These are phyloP conservation scores for Heliocybe sulcata DNA, from an alignment of 1,284 basidiomycete genomes.

Conservation along the genomic window DNA sequence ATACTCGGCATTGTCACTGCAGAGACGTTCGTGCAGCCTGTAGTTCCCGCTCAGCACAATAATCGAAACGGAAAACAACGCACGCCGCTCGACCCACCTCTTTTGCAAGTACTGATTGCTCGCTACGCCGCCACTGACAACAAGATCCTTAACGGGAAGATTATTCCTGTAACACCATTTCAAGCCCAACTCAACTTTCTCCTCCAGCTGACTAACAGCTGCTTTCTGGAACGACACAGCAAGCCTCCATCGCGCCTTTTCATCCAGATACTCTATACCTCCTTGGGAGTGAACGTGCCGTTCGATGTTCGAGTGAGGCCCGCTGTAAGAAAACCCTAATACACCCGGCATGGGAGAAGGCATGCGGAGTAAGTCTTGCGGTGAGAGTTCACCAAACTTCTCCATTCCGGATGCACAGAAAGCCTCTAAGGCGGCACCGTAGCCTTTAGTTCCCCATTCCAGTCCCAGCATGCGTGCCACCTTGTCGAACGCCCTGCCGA, in stretches of 20 bases:
- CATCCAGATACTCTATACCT: constrained; percentile 28
- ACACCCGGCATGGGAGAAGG: constrained; percentile 44
- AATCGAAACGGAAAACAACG: not conserved
- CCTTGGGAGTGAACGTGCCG: constrained; percentile 35
- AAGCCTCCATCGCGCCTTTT: constrained; percentile 34
- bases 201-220: constrained; percentile 66
- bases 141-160: constrained; percentile 46
- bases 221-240: constrained; percentile 70
- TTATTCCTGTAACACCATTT: constrained; percentile 33
- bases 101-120: constrained; percentile 69
- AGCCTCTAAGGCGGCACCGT: constrained; percentile 73
- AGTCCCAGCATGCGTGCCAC: constrained; percentile 64
- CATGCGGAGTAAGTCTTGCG: constrained; percentile 18
- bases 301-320: constrained; percentile 62
- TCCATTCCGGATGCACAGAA: constrained; percentile 25
- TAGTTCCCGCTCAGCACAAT: not conserved
- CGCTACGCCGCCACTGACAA: constrained; percentile 88
- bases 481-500: constrained; percentile 80
- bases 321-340: constrained; percentile 72
- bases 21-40: constrained; percentile 39
- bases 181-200: constrained; percentile 64
- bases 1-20: constrained; percentile 20
- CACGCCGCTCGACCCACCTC: constrained; percentile 33
- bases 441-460: constrained; percentile 52
- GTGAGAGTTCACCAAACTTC: not conserved